phyloP scores from a whole-genome alignment of 352 stramenopile genomes.

The Phytopythium cucurbitacearum region DNA sequence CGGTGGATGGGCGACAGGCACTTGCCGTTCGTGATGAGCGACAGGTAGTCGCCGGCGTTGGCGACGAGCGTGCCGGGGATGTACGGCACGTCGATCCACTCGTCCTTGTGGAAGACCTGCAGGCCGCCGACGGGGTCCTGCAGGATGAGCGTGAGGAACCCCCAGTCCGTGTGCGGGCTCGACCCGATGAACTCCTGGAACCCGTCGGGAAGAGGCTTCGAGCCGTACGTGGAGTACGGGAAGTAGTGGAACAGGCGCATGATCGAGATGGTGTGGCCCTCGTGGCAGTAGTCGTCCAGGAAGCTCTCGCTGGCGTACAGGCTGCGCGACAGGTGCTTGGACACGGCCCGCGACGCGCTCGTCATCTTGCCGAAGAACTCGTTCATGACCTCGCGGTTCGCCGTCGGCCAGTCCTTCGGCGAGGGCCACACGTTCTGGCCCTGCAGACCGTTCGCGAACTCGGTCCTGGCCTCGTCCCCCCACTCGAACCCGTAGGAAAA shows the following conservation, averaged over 20 bases:
- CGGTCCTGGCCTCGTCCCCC: conserved; percentile 11
- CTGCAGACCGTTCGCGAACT: conserved; percentile 59
- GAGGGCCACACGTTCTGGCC: conserved; percentile 67
- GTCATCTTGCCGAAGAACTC: conserved; percentile 60
- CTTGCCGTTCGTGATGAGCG: conserved; percentile 56
- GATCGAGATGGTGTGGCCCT: conserved; percentile 80
- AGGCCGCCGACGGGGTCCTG: conserved; percentile 69
- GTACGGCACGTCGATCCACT: conserved; percentile 76
- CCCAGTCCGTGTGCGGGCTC: conserved; percentile 83
- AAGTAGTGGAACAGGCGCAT: conserved; percentile 87
- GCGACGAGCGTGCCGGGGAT: conserved; percentile 66
- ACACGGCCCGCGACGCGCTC: conserved; percentile 42
- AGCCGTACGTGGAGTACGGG: conserved; percentile 52
- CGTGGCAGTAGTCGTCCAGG: conserved; percentile 50
- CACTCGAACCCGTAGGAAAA: conserved; percentile 85
- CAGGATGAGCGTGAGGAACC: conserved; percentile 81
- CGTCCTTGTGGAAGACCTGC: conserved; percentile 62
- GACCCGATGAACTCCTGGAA: conserved; percentile 73
- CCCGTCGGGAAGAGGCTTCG: conserved; percentile 20
- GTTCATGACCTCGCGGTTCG: conserved; percentile 40
- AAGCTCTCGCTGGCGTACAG: conserved; percentile 49
- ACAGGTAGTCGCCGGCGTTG: conserved; percentile 81
- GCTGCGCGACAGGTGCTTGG: conserved; percentile 38
- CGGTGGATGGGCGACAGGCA: conserved; percentile 74
- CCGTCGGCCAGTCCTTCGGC: conserved; percentile 18